A percentile compares a stretch with the other conserved stretches of the same genome.
phyloP scores from a whole-genome alignment of 345 rosid species.

The Citrus unshiu region DNA sequence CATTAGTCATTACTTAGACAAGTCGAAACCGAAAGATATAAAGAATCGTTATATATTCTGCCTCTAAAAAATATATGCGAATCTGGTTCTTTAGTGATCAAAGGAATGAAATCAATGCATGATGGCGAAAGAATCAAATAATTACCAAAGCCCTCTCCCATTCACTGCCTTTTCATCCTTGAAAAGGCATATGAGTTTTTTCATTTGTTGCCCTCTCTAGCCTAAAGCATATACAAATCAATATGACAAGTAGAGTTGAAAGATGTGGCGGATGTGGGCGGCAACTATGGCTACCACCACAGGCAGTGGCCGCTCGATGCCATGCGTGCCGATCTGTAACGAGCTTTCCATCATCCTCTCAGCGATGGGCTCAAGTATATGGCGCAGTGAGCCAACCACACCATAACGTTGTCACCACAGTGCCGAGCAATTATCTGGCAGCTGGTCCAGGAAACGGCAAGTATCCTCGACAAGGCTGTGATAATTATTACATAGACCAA shows the following conservation, averaged over 20 bases:
- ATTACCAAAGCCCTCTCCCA: too few relatives aligned
- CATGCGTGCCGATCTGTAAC: constrained; percentile 41
- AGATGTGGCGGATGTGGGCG: constrained; percentile 50
- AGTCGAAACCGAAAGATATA: too few relatives aligned
- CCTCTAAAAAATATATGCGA: too few relatives aligned
- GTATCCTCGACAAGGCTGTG: background rate
- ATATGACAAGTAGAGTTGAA: constrained; percentile 41
- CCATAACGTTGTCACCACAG: background rate
- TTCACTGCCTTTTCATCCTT: too few relatives aligned
- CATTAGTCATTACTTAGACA: too few relatives aligned
- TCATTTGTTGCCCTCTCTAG: background rate
- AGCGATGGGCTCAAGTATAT: constrained; percentile 17
- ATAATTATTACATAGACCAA: background rate
- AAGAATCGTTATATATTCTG: too few relatives aligned
- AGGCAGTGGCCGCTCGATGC: constrained; percentile 36
- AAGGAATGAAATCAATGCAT: too few relatives aligned
- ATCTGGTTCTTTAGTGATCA: too few relatives aligned
- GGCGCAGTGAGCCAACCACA: constrained; percentile 8
- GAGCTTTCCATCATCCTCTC: constrained; percentile 13
- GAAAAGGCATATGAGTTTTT: background rate
- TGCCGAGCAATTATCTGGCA: too few relatives aligned
- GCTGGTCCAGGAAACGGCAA: background rate
- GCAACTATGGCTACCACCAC: constrained; percentile 41
- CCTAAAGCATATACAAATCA: background rate
- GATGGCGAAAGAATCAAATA: too few relatives aligned